Evolutionary conservation across 2,329 filamentous ascomycete species (phyloP), one percentile per base, ranked within the genome.

Genomic region (Coniochaeta sp.): DNA sequence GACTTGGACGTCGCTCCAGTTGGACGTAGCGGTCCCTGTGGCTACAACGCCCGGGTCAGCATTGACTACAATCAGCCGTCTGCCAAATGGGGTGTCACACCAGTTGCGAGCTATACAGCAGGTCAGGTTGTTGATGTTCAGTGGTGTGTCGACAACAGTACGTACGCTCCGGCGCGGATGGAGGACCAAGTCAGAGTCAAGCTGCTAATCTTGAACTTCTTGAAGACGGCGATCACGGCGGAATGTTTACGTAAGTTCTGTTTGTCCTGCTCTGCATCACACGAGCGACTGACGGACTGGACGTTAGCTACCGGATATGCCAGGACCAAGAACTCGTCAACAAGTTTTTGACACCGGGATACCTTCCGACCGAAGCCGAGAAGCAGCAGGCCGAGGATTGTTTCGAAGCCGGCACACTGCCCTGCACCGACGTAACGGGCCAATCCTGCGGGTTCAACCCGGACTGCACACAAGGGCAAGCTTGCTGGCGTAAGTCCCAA

Each of bases 121-220:
- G 77, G 76, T 0, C 64, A 78, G 9, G 61, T 69, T 0, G 61
- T 79, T 22, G 71, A 76, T 22, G 76, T 79, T 0, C 65, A 77
- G 59, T 80, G 77, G 77, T 80, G 77, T 50, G 70, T 79, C 16
- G 77, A 81, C 57, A 64, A 78, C 62, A 80, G 79, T n/a, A n/a
- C n/a, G n/a, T n/a, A n/a, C n/a, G n/a, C n/a, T n/a, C n/a, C n/a
- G n/a, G n/a, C n/a, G n/a, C n/a, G n/a, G n/a, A n/a, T n/a, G n/a
- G n/a, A n/a, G n/a, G n/a, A n/a, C n/a, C n/a, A n/a, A n/a, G n/a
- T n/a, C n/a, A n/a, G n/a, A n/a, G n/a, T n/a, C n/a, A n/a, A n/a
- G n/a, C n/a, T n/a, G n/a, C n/a, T n/a, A n/a, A n/a, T n/a, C n/a
- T n/a, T n/a, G n/a, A n/a, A n/a, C n/a, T n/a, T n/a, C n/a, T n/a